These are phyloP conservation scores for Eucalyptus cladocalyx DNA, from an alignment of 345 rosid species.

Conservation along the genomic window DNA sequence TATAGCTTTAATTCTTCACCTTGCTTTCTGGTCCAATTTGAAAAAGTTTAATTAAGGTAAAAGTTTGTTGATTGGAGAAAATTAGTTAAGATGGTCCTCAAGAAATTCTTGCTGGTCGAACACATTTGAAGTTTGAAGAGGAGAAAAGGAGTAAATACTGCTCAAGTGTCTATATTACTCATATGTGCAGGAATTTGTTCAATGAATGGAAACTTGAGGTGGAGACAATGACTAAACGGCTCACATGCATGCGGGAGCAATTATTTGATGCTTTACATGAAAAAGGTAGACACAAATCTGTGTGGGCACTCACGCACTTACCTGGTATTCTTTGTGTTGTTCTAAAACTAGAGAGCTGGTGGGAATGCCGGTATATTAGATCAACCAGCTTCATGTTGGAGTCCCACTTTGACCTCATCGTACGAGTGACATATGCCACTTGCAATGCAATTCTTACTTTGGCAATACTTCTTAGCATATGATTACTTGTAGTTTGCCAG, in stretches of 20 bases:
- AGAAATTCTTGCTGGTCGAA: background rate
- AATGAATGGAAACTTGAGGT: conserved; percentile 32
- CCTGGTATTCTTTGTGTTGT: background rate
- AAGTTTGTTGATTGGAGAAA: background rate
- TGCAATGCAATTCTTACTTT: background rate
- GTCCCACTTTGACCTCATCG: background rate
- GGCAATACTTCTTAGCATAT: background rate
- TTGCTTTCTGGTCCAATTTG: background rate
- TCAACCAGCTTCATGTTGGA: background rate
- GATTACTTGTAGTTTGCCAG: background rate
- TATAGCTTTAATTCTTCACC: background rate
- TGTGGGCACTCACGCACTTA: accelerated
- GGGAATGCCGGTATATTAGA: background rate
- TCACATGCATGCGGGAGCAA: conserved; percentile 23
- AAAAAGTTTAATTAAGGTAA: background rate
- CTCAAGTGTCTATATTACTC: background rate
- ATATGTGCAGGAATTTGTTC: conserved; percentile 16
- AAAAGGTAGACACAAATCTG: conserved; percentile 13
- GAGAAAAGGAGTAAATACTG: background rate
- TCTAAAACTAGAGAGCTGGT: background rate
- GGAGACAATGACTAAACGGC: conserved; percentile 29
- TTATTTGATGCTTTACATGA: conserved; percentile 20
- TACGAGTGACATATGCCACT: background rate
- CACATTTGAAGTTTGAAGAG: background rate
- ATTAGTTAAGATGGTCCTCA: background rate